phyloP scores from a whole-genome alignment of 768 basidiomycete species.

The Ramaria sp. region DNA sequence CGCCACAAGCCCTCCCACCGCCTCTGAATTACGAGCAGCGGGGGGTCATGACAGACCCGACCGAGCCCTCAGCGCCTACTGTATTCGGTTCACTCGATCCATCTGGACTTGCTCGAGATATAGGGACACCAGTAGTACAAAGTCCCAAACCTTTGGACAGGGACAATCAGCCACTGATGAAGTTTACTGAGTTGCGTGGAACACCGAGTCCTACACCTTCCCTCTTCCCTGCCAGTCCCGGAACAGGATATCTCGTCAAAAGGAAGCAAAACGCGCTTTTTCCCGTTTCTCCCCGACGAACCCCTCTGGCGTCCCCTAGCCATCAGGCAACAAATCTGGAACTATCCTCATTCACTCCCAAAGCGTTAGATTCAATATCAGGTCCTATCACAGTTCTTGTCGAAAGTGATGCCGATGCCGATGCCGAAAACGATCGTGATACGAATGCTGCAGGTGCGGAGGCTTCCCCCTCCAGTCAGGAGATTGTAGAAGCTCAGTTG shows the following conservation, averaged over 20 bases:
- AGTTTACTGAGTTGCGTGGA: neutral
- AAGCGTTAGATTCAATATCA: neutral
- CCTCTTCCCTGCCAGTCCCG: neutral
- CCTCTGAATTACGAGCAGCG: neutral
- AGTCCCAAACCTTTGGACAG: neutral
- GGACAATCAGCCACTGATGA: neutral
- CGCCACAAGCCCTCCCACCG: neutral
- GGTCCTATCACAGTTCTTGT: neutral
- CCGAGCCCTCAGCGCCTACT: neutral
- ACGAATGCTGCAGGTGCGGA: neutral
- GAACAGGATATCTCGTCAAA: neutral
- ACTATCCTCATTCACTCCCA: neutral
- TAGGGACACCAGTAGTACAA: neutral
- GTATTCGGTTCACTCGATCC: neutral
- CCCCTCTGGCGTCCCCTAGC: neutral
- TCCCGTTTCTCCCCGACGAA: neutral
- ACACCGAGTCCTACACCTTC: neutral
- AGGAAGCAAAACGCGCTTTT: neutral
- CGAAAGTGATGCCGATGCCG: neutral
- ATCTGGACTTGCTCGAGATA: neutral
- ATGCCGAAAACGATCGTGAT: too few relatives aligned
- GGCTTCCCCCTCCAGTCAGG: neutral
- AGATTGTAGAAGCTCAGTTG: neutral
- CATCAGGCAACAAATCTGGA: neutral
- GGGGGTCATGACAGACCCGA: conserved; percentile 1